Evolutionary conservation across 257 asterid species (phyloP).

Genomic region (Solanum ossicruentum): DNA sequence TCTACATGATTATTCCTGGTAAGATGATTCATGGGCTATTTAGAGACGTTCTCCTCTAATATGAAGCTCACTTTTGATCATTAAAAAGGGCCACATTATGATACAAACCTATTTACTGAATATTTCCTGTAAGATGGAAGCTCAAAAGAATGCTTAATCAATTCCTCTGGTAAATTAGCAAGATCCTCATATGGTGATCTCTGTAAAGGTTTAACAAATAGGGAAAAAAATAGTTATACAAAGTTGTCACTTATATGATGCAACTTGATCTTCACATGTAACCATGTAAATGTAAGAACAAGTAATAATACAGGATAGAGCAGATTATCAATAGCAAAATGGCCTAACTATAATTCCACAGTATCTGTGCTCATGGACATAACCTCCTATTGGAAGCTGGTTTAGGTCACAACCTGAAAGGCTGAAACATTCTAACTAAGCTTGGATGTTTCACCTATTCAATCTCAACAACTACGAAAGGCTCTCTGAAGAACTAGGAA

Average conservation of each 20-base stretch:
- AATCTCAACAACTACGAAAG: neutral
- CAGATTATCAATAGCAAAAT: neutral
- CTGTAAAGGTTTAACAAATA: slow-evolving; percentile 23
- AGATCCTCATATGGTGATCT: slow-evolving; percentile 20
- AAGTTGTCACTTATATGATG: neutral
- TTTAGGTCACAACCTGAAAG: neutral
- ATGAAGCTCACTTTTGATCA: neutral
- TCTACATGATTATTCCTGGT: slow-evolving; percentile 25
- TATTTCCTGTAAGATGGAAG: slow-evolving; percentile 44
- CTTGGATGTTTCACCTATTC: neutral
- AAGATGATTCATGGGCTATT: slow-evolving; percentile 7
- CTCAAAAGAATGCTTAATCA: slow-evolving; percentile 34
- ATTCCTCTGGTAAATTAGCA: slow-evolving; percentile 25
- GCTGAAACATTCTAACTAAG: neutral
- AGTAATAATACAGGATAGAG: neutral
- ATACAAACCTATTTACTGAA: slow-evolving; percentile 3
- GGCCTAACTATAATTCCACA: neutral
- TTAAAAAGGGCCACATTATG: neutral
- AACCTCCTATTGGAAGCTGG: neutral
- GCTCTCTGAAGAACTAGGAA: neutral
- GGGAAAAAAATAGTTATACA: neutral
- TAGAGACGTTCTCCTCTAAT: slow-evolving; percentile 5
- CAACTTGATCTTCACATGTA: neutral
- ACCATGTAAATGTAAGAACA: neutral
- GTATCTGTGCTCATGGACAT: neutral